Percentiles rank a stretch among this genome's conserved stretches.
Evolutionary conservation across 2,329 filamentous ascomycete genomes (phyloP).

Genomic region (Blastomyces parvus): DNA sequence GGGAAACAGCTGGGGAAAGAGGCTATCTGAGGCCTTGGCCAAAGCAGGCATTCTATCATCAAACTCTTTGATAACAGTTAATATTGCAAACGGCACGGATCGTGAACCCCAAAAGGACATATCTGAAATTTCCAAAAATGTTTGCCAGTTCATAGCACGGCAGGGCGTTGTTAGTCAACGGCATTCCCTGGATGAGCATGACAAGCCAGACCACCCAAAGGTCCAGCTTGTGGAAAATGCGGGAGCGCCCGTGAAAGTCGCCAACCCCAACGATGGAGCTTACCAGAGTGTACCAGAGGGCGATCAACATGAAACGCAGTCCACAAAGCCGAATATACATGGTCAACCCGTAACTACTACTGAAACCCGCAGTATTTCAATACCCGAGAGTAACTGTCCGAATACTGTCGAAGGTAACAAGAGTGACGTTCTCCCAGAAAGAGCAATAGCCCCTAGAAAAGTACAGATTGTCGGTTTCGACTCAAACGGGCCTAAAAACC

Average conservation of each 20-base stretch:
- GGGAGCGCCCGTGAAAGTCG: not conserved
- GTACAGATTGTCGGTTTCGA: constrained; percentile 9
- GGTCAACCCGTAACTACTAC: not conserved
- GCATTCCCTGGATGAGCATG: not conserved
- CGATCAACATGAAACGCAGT: not conserved
- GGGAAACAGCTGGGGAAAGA: constrained; percentile 8
- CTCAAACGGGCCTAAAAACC: constrained; percentile 8
- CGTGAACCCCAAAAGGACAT: not conserved
- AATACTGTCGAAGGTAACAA: not conserved
- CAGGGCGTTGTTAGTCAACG: constrained; percentile 1
- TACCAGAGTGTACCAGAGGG: not conserved
- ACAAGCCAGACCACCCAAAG: not conserved
- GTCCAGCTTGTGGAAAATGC: not conserved
- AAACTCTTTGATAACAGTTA: not conserved
- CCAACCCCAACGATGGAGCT: not conserved
- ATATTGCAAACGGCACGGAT: not conserved
- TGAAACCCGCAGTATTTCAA: not conserved
- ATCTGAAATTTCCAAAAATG: constrained; percentile 15
- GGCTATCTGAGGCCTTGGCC: constrained; percentile 4
- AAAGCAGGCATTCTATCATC: constrained; percentile 8
- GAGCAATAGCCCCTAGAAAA: constrained; percentile 4
- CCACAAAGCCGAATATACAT: not conserved
- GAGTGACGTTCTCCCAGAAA: not conserved
- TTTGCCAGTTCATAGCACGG: constrained; percentile 16
- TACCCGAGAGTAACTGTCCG: not conserved